These are phyloP conservation scores for Vanrija humicola DNA, from an alignment of 1,284 basidiomycete genomes.

Conservation along the genomic window DNA sequence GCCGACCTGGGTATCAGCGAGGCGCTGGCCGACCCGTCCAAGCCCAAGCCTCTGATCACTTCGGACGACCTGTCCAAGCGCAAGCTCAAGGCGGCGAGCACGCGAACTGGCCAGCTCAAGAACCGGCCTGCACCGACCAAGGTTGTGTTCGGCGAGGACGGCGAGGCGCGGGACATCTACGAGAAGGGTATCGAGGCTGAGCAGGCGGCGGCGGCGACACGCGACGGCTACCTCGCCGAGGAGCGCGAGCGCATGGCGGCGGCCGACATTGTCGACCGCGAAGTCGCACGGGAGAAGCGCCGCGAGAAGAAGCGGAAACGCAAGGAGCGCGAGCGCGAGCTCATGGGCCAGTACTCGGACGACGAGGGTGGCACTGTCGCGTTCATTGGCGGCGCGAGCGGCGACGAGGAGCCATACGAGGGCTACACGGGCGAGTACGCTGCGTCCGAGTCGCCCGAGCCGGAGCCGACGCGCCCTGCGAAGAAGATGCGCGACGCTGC, in stretches of 20 bases:
- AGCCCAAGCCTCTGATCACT: slow-evolving; percentile 29
- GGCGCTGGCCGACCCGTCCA: slow-evolving; percentile 15
- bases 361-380: slow-evolving; percentile 13
- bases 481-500: slow-evolving; percentile 12
- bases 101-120: slow-evolving; percentile 71
- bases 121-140: slow-evolving; percentile 59
- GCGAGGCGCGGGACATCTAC: slow-evolving; percentile 71
- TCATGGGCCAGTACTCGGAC: slow-evolving; percentile 18
- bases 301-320: slow-evolving; percentile 76
- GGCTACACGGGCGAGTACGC: neutral
- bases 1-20: neutral
- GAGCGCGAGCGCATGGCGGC: slow-evolving; percentile 68
- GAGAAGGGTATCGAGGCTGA: slow-evolving; percentile 68
- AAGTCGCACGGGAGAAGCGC: slow-evolving; percentile 81
- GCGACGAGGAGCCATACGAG: slow-evolving; percentile 9
- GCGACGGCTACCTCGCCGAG: slow-evolving; percentile 64
- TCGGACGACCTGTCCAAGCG: slow-evolving; percentile 56
- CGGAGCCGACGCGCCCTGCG: slow-evolving; percentile 4
- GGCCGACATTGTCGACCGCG: slow-evolving; percentile 71
- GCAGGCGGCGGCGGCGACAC: slow-evolving; percentile 62
- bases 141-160: slow-evolving; percentile 82
- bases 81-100: slow-evolving; percentile 66
- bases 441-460: slow-evolving; percentile 14
- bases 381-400: slow-evolving; percentile 9
- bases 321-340: slow-evolving; percentile 75